phyloP scores from a whole-genome alignment of 768 basidiomycete genomes.

The Cystobasidium tubakii region DNA sequence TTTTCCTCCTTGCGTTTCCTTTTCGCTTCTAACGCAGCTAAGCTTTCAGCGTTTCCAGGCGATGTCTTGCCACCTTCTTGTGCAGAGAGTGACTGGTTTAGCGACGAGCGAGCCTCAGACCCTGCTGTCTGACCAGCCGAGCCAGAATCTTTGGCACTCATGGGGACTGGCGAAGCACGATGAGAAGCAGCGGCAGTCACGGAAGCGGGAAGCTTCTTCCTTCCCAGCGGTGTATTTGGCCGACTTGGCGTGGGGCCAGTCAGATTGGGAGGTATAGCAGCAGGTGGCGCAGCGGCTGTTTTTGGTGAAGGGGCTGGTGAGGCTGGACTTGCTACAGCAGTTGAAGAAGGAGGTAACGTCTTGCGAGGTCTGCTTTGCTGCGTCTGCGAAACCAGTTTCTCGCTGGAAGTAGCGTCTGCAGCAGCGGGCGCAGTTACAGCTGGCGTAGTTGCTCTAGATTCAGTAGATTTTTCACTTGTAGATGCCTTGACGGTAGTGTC shows the following conservation, averaged over 20 bases:
- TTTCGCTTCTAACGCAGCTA: constrained; percentile 14
- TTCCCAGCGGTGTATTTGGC: constrained; percentile 11
- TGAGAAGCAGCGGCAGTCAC: background rate
- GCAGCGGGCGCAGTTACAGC: background rate
- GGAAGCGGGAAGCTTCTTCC: constrained; percentile 31
- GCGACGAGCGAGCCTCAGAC: background rate
- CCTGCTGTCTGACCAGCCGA: background rate
- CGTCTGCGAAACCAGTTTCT: background rate
- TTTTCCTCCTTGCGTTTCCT: constrained; percentile 28
- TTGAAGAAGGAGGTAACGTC: constrained; percentile 20
- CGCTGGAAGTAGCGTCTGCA: background rate
- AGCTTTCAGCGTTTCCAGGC: background rate
- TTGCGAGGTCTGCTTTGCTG: constrained; percentile 6
- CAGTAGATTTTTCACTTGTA: background rate
- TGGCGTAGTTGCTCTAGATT: background rate
- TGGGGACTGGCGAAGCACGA: background rate
- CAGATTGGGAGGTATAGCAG: constrained; percentile 1
- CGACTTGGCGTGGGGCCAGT: background rate
- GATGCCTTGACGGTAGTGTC: background rate
- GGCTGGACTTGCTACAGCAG: too few relatives aligned
- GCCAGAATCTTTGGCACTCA: background rate
- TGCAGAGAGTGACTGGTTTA: background rate
- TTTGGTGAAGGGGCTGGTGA: background rate
- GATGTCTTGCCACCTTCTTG: background rate
- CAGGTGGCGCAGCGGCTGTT: background rate